Percentiles rank a stretch among this genome's conserved stretches.
Conservation (phyloP, 345 rosid species). For the Hirschfeldia incana region DNA sequence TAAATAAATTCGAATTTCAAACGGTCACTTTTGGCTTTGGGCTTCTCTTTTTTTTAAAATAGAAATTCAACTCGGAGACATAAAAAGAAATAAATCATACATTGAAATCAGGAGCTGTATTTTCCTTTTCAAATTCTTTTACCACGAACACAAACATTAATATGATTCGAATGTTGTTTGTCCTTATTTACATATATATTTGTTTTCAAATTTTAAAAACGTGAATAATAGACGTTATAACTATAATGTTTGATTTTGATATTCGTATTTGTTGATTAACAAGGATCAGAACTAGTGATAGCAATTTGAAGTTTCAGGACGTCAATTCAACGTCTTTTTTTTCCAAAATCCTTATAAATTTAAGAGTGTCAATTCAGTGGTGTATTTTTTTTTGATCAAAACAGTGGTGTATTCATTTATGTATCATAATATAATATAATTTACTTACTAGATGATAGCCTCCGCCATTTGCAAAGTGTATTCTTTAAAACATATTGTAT, state of each 20-base stretch:
- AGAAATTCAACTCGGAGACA: background rate
- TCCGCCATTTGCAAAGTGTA: too few species aligned
- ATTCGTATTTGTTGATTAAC: too few species aligned
- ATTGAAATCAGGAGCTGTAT: slow-evolving; percentile 32
- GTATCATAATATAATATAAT: background rate
- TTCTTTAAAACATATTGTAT: too few species aligned
- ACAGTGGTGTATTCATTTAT: too few species aligned
- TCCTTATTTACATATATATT: background rate
- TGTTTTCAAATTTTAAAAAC: background rate
- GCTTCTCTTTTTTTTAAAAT: background rate
- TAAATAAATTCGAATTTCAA: slow-evolving; percentile 36
- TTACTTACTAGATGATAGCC: too few species aligned
- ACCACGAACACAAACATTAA: background rate
- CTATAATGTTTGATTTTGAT: too few species aligned
- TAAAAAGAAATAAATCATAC: slow-evolving; percentile 5
- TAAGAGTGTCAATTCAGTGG: background rate
- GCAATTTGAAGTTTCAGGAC: background rate
- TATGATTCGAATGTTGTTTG: background rate
- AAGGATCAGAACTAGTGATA: background rate
- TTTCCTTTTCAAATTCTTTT: background rate
- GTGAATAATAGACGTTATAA: background rate
- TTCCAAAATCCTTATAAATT: background rate
- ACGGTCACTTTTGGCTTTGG: slow-evolving; percentile 31
- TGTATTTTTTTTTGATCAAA: too few species aligned
- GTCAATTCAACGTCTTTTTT: background rate